Base-by-base conservation (phyloP, 176 grass and related monocot species). In the Juncus effusus region DNA sequence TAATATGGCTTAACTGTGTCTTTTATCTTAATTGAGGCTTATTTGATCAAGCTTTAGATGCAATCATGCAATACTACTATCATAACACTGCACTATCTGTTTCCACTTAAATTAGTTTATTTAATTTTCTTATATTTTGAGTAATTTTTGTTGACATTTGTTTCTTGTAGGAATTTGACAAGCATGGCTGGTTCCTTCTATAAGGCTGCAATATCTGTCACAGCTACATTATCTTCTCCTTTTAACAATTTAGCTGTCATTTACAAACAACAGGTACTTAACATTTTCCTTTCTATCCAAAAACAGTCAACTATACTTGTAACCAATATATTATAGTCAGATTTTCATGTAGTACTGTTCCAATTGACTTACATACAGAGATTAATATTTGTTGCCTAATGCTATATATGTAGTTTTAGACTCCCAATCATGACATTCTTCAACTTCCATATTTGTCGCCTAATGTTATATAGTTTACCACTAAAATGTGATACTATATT, bases 191-290 rank as follows among this genome's bases (percentile, higher is more conserved):
- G 83, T 74, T 84, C 90, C 39, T 90, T 82, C 76, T 95, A 95
- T 60, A 95, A 95, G 73, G 83, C 90, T 66, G 78, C 90, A 8
- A 78, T 95, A 77, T 71, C 83, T 71, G 86, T 95, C 53, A 90
- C 90, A 79, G 81, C 86, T 71, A 86, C 86, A 62, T 59, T 95
- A 36, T 90, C 90, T 63, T 87, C 90, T 69, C 90, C 90, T 41
- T 88, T 90, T 55, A 95, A 80, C 80, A 95, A 90, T 63, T 90
- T 95, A 68, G 90, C 90, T 54, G 78, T 86, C 7, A 95, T 95
- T 78, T 95, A 90, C 77, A 95, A 95, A 67, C 90, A 95, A 79
- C 90, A 95, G 83, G 90, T 91, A 76, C 55, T 16, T 56, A 0
- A 28, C 40, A 60, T 78, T 76, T 77, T 14, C 42, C 12, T 40